These are phyloP conservation scores for Furcasterigmium furcatum DNA, from an alignment of 2,329 filamentous ascomycete species.

Conservation along the genomic window DNA sequence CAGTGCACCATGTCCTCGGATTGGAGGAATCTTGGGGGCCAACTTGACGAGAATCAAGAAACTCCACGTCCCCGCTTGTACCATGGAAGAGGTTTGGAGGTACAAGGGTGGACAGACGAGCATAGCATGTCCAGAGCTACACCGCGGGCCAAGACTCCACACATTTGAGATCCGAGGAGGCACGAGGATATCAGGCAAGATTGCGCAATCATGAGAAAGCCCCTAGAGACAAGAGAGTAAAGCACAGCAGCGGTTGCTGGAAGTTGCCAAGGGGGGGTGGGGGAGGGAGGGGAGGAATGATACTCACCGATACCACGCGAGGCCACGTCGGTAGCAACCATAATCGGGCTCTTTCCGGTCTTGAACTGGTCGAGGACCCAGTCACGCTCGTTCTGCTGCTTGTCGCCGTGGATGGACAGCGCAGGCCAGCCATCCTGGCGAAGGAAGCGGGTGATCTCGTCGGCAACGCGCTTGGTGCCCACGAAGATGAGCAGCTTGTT, in stretches of 20 bases:
- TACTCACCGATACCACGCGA: constrained; percentile 99
- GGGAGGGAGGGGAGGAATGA: constrained; percentile 42
- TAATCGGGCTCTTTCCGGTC: constrained; percentile 98
- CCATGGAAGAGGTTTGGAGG: constrained; percentile 48
- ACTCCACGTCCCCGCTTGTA: constrained; percentile 78
- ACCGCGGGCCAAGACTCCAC: constrained; percentile 84
- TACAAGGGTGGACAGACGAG: constrained; percentile 76
- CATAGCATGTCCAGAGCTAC: constrained; percentile 64
- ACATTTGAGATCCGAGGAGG: constrained; percentile 77
- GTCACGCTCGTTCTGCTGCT: constrained; percentile 98
- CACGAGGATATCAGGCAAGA: constrained; percentile 85
- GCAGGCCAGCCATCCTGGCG: constrained; percentile 98
- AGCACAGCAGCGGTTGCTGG: constrained; percentile 68
- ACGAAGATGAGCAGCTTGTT: constrained; percentile 98
- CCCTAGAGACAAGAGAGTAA: constrained; percentile 85
- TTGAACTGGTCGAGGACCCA: constrained; percentile 99
- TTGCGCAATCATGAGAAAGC: constrained; percentile 80
- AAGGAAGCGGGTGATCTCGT: constrained; percentile 96
- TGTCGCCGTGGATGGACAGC: constrained; percentile 94
- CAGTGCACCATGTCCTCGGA: constrained; percentile 54
- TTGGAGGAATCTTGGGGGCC: constrained; percentile 55
- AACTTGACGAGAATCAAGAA: constrained; percentile 74
- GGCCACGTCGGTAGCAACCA: constrained; percentile 99
- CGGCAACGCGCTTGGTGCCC: constrained; percentile 89
- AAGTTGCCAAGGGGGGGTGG: constrained; percentile 44